Evolutionary conservation across 805 yeast species (phyloP).

Genomic region (Metschnikowia vanudenii): DNA sequence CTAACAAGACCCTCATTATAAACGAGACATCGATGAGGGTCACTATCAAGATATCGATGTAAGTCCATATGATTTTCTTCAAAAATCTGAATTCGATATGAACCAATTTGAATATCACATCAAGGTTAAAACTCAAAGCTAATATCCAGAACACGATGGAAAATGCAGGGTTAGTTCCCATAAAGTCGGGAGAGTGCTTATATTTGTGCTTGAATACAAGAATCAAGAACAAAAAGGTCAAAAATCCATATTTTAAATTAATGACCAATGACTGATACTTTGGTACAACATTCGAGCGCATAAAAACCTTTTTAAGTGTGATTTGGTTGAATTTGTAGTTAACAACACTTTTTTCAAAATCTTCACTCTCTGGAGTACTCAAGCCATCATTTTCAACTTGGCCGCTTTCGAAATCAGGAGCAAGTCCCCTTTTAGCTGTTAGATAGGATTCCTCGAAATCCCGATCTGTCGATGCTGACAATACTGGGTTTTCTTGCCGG

Average conservation of each 20-base stretch:
- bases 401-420: slow-evolving; percentile 1
- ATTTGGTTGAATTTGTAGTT: slow-evolving; percentile 34
- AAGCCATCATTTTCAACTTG: neutral
- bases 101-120: slow-evolving; percentile 42
- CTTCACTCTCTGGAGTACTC: slow-evolving; percentile 1
- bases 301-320: slow-evolving; percentile 29
- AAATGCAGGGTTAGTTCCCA: slow-evolving; percentile 11
- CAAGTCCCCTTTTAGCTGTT: slow-evolving; percentile 1
- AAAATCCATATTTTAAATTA: slow-evolving; percentile 33
- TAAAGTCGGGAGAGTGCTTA: neutral
- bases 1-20: slow-evolving; percentile 22
- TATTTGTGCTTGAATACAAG: slow-evolving; percentile 27
- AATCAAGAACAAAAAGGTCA: slow-evolving; percentile 31
- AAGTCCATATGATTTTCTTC: slow-evolving; percentile 53
- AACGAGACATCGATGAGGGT: slow-evolving; percentile 37
- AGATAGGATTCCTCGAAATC: slow-evolving; percentile 5
- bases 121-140: slow-evolving; percentile 47
- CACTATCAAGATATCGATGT: slow-evolving; percentile 45
- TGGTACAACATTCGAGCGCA: slow-evolving; percentile 37
- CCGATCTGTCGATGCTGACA: neutral
- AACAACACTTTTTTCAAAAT: slow-evolving; percentile 22
- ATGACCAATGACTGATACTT: slow-evolving; percentile 42
- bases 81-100: slow-evolving; percentile 47
- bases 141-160: slow-evolving; percentile 45
- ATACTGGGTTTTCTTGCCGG: neutral